Evolutionary conservation across 2,329 filamentous ascomycete genomes (phyloP), one percentile per base, ranked within the genome.

Genomic region (Fusarium sublunatum): DNA sequence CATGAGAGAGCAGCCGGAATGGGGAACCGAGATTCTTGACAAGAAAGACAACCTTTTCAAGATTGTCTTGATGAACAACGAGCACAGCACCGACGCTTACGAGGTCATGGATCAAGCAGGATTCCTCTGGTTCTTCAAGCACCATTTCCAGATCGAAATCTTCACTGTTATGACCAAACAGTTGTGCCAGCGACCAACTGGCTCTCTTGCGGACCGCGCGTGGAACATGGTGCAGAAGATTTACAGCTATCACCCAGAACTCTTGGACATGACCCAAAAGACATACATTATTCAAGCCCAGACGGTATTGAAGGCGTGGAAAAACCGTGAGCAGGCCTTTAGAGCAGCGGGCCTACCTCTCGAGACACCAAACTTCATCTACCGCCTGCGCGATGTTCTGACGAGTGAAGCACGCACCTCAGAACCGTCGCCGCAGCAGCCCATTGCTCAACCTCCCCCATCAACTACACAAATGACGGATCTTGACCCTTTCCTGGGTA

Each of bases 1-100:
- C 0, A 75, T 82, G 59, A 75, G 74, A 34, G 76, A 82, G 19
- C 79, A 80, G 39, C 76, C 81, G 0, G 82, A 84, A 64, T 82
- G 78, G 74, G 79, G 79, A 8, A 79, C 76, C 2, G 83, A 86
- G 63, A 77, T 84, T 8, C 76, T 78, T 31, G 78, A 77, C 19
- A 73, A 78, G 19, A 79, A 81, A 41, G 84, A 87, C 67, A 83
- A 84, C 50, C 73, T 86, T 7, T 87, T 87, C 76, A 83, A 82
- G 65, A 75, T 86, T 12, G 77, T 84, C 2, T 67, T 87, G 22
- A 76, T 79, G 38, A 75, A 79, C 26, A 76, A 80, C 15, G 82
- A 85, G 64, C 78, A 83, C 59, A 80, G 80, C 50, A 70, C 81
- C 9, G 73, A 74, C 8, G 74, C 81, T 11, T 83, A 83, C 63